phyloP scores from a whole-genome alignment of 345 rosid species.

The Lumnitzera littorea region DNA sequence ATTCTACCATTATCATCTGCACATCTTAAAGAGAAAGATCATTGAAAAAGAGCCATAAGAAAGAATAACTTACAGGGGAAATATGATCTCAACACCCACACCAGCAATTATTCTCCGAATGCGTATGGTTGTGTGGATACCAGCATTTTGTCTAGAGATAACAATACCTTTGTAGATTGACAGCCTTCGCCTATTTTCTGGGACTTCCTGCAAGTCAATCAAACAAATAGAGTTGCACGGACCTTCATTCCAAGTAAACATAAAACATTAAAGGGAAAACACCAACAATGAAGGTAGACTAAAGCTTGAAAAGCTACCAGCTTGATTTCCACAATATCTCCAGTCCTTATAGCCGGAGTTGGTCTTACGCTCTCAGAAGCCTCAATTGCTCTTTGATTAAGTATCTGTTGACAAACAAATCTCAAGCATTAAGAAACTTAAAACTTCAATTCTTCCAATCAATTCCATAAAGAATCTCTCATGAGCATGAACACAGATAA shows the following conservation, averaged over 20 bases:
- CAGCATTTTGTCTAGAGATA: conserved; percentile 80
- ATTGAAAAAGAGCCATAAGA: not conserved
- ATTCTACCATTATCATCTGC: not conserved
- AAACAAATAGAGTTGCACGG: conserved; percentile 10
- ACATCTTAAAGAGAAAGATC: not conserved
- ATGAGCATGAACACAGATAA: not conserved
- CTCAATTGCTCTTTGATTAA: conserved; percentile 75
- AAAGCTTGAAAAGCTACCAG: conserved; percentile 31
- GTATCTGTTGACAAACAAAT: conserved; percentile 32
- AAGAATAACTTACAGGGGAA: conserved; percentile 32
- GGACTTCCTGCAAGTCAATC: conserved; percentile 55
- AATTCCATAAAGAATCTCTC: not conserved
- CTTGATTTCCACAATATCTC: conserved; percentile 76
- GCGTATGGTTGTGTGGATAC: conserved; percentile 79
- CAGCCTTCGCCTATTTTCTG: conserved; percentile 66
- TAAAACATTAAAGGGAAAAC: not conserved
- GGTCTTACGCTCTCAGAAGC: conserved; percentile 65
- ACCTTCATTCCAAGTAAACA: not conserved
- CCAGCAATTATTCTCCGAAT: conserved; percentile 85
- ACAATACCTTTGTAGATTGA: conserved; percentile 83
- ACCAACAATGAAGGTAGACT: not conserved
- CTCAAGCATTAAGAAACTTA: not conserved
- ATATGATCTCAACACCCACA: conserved; percentile 66
- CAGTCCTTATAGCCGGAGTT: conserved; percentile 70
- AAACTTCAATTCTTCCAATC: too few relatives aligned